Base-by-base conservation (phyloP, 768 basidiomycete species). In the Naematelia aurantialba region DNA sequence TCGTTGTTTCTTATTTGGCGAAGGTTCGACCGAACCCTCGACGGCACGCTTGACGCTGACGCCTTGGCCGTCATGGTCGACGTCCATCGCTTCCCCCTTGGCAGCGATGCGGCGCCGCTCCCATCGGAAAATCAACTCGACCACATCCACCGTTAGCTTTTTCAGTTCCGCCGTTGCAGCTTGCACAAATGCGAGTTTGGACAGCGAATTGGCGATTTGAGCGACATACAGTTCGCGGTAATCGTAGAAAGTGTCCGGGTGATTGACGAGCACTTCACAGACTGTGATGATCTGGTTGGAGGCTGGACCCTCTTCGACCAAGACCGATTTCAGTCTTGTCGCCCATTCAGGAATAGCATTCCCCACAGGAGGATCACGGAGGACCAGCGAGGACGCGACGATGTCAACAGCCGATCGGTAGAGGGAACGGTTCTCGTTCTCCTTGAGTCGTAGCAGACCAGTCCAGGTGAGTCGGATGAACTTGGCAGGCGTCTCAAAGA, bases 121-220 rank as follows among this genome's bases (percentile, higher is more conserved):
- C 96, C 96, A 99, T 44, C 86, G 83, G 70, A 91, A 89, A 31
- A 99, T 87, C 42, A 92, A 85, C 73, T 96, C 91, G 13, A 93
- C 81, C 31, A 93, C 84, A 60, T 99, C 96, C 58, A 97, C 83
- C 21, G 91, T 89, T 44, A 98, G 79, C 21, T 86, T 78, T n/a
- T 91, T 85, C 5, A 89, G 86, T 67, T 98, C 96, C 22, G 81
- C 72, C 8, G 85, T 87, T 11, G 89, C 83, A 17, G 73, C 66
- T 2, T 83, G 78, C 17, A 85, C 83, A 71, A 93, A 83, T n/a
- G 91, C 92, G 4, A 98, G 82, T 75, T 92, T 93, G 54, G 83
- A 83, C 62, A 99, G 81, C 10, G 89, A 89, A 69, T 88, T 88
- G 42, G 93, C 89, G 79, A 99, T 92, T 70, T 92, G 89, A 0